A percentile compares a stretch with the other conserved stretches of the same genome.
These are phyloP conservation scores for Corymbia calophylla DNA, from an alignment of 441 rosid species.

Conservation along the genomic window DNA sequence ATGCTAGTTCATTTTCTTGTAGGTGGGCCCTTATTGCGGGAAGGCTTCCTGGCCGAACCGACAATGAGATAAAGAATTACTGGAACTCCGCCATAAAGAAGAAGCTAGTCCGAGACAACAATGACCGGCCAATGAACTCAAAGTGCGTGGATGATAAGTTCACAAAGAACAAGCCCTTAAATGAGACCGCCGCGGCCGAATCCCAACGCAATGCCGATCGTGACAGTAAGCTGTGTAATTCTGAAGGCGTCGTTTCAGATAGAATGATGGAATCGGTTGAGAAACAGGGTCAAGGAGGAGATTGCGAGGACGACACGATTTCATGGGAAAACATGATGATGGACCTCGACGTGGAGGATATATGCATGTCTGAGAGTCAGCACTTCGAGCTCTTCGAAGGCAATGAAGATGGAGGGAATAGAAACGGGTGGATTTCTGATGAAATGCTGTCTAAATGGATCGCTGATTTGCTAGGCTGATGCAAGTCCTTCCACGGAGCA, in stretches of 20 bases:
- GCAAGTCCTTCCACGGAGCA: background rate
- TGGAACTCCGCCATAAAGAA: background rate
- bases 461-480: background rate
- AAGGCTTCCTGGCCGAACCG: background rate
- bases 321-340: background rate
- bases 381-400: background rate
- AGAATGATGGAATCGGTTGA: background rate
- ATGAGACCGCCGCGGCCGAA: accelerated
- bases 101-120: background rate
- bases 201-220: background rate
- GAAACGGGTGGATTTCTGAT: background rate
- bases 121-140: background rate
- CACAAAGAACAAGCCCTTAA: background rate
- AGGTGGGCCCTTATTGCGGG: background rate
- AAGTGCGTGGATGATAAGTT: background rate
- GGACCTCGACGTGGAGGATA: background rate
- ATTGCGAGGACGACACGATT: background rate
- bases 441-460: background rate
- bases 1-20: background rate
- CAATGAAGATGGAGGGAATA: background rate
- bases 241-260: background rate
- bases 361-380: background rate
- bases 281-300: background rate
- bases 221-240: background rate
- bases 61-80: background rate